phyloP scores from a whole-genome alignment of 176 grass and related monocot genomes.

The Triticum aestivum region DNA sequence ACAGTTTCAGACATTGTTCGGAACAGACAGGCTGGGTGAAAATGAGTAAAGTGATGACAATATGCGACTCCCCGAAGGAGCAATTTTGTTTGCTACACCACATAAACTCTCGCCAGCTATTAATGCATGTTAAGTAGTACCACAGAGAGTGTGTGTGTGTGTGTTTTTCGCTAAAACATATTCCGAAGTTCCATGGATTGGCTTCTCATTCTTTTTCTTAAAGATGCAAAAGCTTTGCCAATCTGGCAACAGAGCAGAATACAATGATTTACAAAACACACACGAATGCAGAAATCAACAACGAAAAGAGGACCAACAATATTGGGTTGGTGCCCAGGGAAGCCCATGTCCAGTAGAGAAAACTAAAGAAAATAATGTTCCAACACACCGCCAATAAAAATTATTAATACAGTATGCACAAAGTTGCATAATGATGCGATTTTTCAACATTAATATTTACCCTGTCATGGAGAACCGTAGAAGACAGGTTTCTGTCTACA shows the following conservation, averaged over 20 bases:
- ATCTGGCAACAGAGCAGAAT: too few relatives aligned
- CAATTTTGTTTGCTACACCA: slow-evolving; percentile 6
- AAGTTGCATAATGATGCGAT: neutral
- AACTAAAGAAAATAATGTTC: neutral
- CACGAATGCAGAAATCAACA: too few relatives aligned
- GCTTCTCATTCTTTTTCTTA: too few relatives aligned
- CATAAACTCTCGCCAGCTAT: neutral
- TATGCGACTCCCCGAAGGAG: neutral
- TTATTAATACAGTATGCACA: neutral
- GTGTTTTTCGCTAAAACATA: too few relatives aligned
- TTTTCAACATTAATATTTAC: neutral
- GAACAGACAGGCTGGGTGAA: neutral
- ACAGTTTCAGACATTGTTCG: neutral
- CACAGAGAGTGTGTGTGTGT: neutral
- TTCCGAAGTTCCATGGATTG: too few relatives aligned
- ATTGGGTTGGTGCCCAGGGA: too few relatives aligned
- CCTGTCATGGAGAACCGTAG: neutral
- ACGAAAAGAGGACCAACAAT: too few relatives aligned
- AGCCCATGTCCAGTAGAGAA: too few relatives aligned
- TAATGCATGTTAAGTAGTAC: neutral
- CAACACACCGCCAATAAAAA: neutral
- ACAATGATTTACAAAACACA: too few relatives aligned
- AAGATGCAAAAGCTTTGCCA: too few relatives aligned
- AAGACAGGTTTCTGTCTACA: neutral
- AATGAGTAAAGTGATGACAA: neutral